Percentiles rank a stretch among this genome's conserved stretches.
Evolutionary conservation across 176 grass and related monocot species (phyloP).

Genomic region (Oryza meridionalis): DNA sequence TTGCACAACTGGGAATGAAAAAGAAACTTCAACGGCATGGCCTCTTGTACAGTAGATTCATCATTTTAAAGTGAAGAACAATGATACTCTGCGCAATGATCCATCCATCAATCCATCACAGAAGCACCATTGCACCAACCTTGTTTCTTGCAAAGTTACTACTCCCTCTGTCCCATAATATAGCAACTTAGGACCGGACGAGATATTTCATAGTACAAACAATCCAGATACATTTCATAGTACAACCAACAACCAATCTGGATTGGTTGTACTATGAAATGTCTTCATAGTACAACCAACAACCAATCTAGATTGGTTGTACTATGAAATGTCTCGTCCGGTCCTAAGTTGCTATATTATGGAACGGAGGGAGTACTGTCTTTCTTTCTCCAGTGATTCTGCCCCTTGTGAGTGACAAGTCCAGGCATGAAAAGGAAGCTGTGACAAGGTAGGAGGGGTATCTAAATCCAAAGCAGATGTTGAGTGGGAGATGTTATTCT

Average conservation of each 20-base stretch:
- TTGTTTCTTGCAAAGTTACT: neutral
- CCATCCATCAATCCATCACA: neutral
- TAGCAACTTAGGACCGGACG: too few species aligned
- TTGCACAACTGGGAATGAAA: neutral
- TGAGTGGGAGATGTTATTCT: constrained; percentile 2
- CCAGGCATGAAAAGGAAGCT: constrained; percentile 1
- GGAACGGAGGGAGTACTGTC: neutral
- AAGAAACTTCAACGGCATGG: neutral
- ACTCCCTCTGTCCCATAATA: too few species aligned
- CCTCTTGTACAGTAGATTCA: neutral
- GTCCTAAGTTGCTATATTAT: too few species aligned
- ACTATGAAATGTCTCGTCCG: too few species aligned
- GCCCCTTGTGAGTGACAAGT: neutral
- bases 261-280: too few species aligned
- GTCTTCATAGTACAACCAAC: too few species aligned
- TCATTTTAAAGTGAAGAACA: neutral
- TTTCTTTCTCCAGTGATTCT: constrained; percentile 10
- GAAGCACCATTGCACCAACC: constrained; percentile 36
- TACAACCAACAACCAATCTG: too few species aligned
- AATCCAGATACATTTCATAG: too few species aligned
- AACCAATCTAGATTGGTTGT: too few species aligned
- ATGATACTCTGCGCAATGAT: neutral
- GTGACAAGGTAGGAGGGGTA: constrained; percentile 43
- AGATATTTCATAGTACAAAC: too few species aligned
- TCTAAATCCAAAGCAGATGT: constrained; percentile 47